Percentiles rank a stretch among this genome's conserved stretches.
These are phyloP conservation scores for Diddensiella santjacobensis DNA, from an alignment of 805 yeast species.

Conservation along the genomic window DNA sequence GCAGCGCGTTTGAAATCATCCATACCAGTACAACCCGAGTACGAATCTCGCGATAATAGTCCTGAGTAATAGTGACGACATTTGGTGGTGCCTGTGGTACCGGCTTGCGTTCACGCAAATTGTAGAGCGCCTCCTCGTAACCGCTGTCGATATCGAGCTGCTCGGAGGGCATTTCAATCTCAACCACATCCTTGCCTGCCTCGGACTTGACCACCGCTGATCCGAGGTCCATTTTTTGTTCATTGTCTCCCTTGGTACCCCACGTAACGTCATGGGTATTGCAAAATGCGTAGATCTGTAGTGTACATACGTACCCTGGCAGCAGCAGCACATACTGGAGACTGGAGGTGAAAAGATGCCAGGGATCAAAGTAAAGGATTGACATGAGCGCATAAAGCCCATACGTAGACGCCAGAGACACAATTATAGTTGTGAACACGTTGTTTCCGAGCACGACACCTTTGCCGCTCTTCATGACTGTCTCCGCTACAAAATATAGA, in stretches of 20 bases:
- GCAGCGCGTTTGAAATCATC: slow-evolving; percentile 76
- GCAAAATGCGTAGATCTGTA: slow-evolving; percentile 95
- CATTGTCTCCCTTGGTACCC: slow-evolving; percentile 97
- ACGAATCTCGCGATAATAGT: slow-evolving; percentile 91
- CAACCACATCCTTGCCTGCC: slow-evolving; percentile 79
- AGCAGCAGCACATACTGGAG: slow-evolving; percentile 82
- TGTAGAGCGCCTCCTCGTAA: slow-evolving; percentile 69
- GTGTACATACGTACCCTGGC: slow-evolving; percentile 87
- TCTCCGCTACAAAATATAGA: slow-evolving; percentile 64
- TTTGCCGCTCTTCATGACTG: slow-evolving; percentile 41
- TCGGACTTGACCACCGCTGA: slow-evolving; percentile 81
- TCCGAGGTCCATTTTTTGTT: slow-evolving; percentile 64
- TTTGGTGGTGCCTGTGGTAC: slow-evolving; percentile 45
- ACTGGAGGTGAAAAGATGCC: slow-evolving; percentile 90
- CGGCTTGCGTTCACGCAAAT: slow-evolving; percentile 65
- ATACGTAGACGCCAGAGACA: slow-evolving; percentile 84
- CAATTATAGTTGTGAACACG: slow-evolving; percentile 61
- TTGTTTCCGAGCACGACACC: slow-evolving; percentile 37
- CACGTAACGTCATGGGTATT: slow-evolving; percentile 97
- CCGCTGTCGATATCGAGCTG: slow-evolving; percentile 77
- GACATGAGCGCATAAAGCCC: slow-evolving; percentile 85
- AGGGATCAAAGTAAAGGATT: slow-evolving; percentile 83
- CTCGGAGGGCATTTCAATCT: slow-evolving; percentile 66
- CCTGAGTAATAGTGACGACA: slow-evolving; percentile 48
- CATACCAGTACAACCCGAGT: slow-evolving; percentile 94